These are phyloP conservation scores for Microthlaspi erraticum DNA, from an alignment of 345 rosid genomes.

Conservation along the genomic window DNA sequence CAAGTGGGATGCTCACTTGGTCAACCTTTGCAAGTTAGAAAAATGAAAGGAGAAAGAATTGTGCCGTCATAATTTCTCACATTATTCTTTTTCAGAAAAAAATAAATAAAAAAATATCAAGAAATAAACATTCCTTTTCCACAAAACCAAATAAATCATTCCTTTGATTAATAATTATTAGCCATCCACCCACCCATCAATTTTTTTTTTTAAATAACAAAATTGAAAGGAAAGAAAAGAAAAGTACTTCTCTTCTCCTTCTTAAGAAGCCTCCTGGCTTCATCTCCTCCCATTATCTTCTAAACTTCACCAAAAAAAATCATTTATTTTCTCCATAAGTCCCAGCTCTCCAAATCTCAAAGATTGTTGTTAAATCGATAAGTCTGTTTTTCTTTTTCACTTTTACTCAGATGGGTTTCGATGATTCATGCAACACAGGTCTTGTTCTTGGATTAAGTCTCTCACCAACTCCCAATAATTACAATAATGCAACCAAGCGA, in stretches of 20 bases:
- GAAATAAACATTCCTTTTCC: background rate
- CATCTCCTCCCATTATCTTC: slow-evolving; percentile 46
- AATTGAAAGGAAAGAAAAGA: slow-evolving; percentile 16
- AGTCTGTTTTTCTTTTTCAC: background rate
- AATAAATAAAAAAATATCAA: slow-evolving; percentile 1
- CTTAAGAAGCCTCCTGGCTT: slow-evolving; percentile 52
- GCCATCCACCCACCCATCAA: slow-evolving; percentile 64
- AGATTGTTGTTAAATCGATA: background rate
- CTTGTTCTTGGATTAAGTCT: slow-evolving; percentile 74
- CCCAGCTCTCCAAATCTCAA: slow-evolving; percentile 4
- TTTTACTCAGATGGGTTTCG: slow-evolving; percentile 53
- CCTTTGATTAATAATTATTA: slow-evolving; percentile 68
- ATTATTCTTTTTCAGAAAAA: slow-evolving; percentile 49
- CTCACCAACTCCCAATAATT: slow-evolving; percentile 37
- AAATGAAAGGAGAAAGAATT: slow-evolving; percentile 38
- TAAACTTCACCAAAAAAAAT: slow-evolving; percentile 24
- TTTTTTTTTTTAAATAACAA: background rate
- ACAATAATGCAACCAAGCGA: slow-evolving; percentile 37
- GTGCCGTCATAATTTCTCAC: slow-evolving; percentile 43
- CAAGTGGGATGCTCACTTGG: slow-evolving; percentile 67
- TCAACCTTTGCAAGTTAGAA: slow-evolving; percentile 73
- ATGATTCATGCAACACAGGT: slow-evolving; percentile 60
- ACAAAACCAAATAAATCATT: slow-evolving; percentile 45
- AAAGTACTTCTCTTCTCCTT: slow-evolving; percentile 43
- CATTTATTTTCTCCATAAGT: slow-evolving; percentile 5